Percentiles rank a stretch among this genome's conserved stretches.
Conservation (phyloP, 1,284 basidiomycete species). For the Tilletiaria anomala region DNA sequence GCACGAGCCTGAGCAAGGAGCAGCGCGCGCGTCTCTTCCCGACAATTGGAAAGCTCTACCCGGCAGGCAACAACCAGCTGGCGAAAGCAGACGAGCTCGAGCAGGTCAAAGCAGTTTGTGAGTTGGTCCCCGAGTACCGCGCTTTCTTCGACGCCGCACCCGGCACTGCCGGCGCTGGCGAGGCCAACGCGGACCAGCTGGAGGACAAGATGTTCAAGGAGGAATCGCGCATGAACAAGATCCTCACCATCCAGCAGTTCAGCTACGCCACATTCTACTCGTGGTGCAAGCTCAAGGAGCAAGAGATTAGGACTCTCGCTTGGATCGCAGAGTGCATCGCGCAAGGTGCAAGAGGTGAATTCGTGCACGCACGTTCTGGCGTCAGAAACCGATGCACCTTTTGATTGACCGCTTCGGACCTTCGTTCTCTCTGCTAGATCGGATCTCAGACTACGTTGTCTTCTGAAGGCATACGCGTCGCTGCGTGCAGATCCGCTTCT, state of each 20-base stretch:
- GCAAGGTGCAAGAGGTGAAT: constrained; percentile 24
- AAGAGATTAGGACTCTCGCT: constrained; percentile 90
- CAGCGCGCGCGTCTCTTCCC: constrained; percentile 93
- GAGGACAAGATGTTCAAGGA: constrained; percentile 92
- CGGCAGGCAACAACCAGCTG: constrained; percentile 85
- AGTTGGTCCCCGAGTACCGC: constrained; percentile 75
- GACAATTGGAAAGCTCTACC: constrained; percentile 78
- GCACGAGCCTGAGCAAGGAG: constrained; percentile 86
- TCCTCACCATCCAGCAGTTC: constrained; percentile 37
- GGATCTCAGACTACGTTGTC: neutral
- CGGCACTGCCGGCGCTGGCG: constrained; percentile 21
- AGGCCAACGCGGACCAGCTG: constrained; percentile 48
- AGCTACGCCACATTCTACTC: constrained; percentile 36
- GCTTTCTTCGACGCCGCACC: constrained; percentile 58
- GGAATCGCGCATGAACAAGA: constrained; percentile 55
- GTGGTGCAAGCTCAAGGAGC: constrained; percentile 65
- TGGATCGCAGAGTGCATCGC: constrained; percentile 72
- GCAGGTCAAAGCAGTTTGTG: constrained; percentile 74
- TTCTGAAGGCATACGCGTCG: neutral
- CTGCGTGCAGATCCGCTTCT: too few relatives aligned
- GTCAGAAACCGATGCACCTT: too few relatives aligned
- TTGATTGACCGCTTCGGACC: neutral
- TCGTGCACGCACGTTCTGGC: neutral
- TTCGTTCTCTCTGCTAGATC: neutral
- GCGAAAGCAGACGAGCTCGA: constrained; percentile 92